A percentile compares a stretch with the other conserved stretches of the same genome.
These are phyloP conservation scores for Penicillium salamii DNA, from an alignment of 495 filamentous ascomycete genomes.

Conservation along the genomic window DNA sequence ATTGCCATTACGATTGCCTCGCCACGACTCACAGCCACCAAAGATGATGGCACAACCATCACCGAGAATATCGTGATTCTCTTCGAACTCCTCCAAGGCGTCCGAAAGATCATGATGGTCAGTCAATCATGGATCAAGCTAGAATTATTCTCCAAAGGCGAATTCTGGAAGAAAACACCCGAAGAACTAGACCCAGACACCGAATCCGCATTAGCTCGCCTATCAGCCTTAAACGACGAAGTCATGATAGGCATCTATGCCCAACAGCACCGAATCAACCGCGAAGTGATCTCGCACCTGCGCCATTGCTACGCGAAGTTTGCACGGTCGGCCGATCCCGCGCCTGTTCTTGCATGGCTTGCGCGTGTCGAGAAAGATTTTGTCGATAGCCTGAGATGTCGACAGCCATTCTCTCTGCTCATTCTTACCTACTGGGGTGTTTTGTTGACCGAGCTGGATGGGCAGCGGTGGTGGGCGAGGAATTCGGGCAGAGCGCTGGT, in stretches of 20 bases:
- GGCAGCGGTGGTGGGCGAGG: conserved; percentile 28
- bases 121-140: conserved; percentile 25
- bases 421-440: conserved; percentile 32
- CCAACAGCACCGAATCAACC: conserved; percentile 16
- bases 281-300: conserved; percentile 22
- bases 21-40: conserved; percentile 28
- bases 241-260: conserved; percentile 5
- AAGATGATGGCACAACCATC: conserved; percentile 19
- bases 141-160: conserved; percentile 18
- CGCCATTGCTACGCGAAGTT: conserved; percentile 27
- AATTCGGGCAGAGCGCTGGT: conserved; percentile 24
- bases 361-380: conserved; percentile 25
- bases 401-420: conserved; percentile 23
- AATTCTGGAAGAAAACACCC: conserved; percentile 13
- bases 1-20: conserved; percentile 39
- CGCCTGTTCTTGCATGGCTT: conserved; percentile 29
- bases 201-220: conserved; percentile 10
- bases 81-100: conserved; percentile 31
- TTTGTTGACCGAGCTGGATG: conserved; percentile 22
- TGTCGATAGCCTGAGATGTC: conserved; percentile 17
- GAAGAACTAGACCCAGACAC: conserved; percentile 18
- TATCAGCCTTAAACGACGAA: conserved; percentile 21
- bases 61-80: conserved; percentile 24
- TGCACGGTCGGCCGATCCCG: conserved; percentile 14
- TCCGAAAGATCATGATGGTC: conserved; percentile 25